phyloP scores from a whole-genome alignment of 176 grass and related monocot genomes.

The Musa schizocarpa region DNA sequence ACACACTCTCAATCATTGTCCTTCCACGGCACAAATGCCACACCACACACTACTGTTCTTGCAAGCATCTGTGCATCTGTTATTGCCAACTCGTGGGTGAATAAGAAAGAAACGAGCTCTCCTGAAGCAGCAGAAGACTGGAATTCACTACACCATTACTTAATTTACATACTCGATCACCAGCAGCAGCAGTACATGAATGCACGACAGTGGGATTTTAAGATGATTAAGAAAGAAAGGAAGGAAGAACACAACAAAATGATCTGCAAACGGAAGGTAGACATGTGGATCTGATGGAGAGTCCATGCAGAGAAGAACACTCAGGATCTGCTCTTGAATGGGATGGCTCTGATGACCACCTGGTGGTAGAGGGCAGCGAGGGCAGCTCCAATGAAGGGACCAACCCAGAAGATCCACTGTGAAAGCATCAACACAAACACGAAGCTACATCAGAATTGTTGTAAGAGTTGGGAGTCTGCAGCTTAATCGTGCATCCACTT shows the following conservation, averaged over 20 bases:
- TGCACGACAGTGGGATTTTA: too few species aligned
- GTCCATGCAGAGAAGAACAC: neutral
- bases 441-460: neutral
- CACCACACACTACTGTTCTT: too few species aligned
- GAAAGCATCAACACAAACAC: constrained; percentile 36
- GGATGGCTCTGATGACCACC: constrained; percentile 94
- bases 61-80: neutral
- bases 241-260: constrained; percentile 1
- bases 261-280: constrained; percentile 17
- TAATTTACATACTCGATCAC: constrained; percentile 26
- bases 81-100: neutral
- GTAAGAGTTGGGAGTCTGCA: too few species aligned
- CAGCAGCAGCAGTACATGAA: constrained; percentile 7
- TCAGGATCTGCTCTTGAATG: constrained; percentile 87
- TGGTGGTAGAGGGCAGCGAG: constrained; percentile 93
- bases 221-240: neutral
- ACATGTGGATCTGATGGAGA: constrained; percentile 12
- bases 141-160: constrained; percentile 5
- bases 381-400: constrained; percentile 79
- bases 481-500: neutral
- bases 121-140: neutral
- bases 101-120: neutral
- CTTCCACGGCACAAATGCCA: neutral
- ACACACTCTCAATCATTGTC: neutral
- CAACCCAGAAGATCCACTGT: constrained; percentile 77